Percentiles rank a stretch among this genome's conserved stretches.
Evolutionary conservation across 2,329 filamentous ascomycete genomes (phyloP).

Genomic region (Helotiales sp.): DNA sequence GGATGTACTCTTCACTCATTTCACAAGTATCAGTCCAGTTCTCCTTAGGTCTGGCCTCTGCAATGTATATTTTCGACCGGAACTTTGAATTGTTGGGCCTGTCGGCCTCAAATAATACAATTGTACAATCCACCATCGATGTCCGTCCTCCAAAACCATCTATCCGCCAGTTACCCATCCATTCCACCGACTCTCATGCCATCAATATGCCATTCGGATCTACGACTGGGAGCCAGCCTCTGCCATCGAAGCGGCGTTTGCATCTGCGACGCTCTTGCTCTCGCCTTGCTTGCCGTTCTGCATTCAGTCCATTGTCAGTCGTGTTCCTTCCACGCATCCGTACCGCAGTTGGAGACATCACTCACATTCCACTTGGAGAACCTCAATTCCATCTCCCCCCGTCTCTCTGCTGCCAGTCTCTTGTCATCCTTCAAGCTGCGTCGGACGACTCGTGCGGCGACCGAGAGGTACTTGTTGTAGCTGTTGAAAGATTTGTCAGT

Average conservation of each 20-base stretch:
- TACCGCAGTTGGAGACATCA: conserved; percentile 20
- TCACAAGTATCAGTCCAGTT: not conserved
- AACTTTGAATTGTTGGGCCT: conserved; percentile 26
- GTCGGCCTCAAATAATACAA: conserved; percentile 37
- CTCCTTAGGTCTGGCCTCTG: not conserved
- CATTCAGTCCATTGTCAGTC: conserved; percentile 34
- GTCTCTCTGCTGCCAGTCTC: conserved; percentile 84
- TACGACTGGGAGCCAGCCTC: conserved; percentile 32
- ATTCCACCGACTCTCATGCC: conserved; percentile 5
- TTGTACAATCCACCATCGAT: conserved; percentile 36
- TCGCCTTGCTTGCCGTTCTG: conserved; percentile 98
- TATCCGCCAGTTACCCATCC: conserved; percentile 8
- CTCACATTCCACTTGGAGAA: conserved; percentile 97
- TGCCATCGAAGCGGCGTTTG: conserved; percentile 51
- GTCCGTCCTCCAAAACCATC: conserved; percentile 12
- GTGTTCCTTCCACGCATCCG: not conserved
- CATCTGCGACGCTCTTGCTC: conserved; percentile 69
- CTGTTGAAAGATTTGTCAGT: conserved; percentile 58
- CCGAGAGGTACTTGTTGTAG: conserved; percentile 99
- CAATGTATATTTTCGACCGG: not conserved
- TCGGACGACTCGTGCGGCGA: conserved; percentile 93
- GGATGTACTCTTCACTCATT: not conserved
- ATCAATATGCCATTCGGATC: conserved; percentile 4
- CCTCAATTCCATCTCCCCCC: conserved; percentile 86
- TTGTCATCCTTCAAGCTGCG: conserved; percentile 96